Conservation (phyloP, 2,329 filamentous ascomycete species). For the Apiospora pterosperma region DNA sequence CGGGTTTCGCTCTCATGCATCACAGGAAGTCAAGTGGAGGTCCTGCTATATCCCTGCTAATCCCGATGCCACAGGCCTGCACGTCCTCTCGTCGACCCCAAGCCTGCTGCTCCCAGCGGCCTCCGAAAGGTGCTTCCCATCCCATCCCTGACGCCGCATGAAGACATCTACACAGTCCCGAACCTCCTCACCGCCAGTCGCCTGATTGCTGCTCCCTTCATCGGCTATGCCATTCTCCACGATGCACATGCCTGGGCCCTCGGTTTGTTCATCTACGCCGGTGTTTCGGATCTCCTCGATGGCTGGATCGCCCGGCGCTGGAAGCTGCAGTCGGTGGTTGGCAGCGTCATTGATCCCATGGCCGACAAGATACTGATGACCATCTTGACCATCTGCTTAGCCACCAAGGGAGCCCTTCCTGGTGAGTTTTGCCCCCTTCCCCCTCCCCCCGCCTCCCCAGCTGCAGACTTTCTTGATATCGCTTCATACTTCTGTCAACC, state of each 20-base stretch:
- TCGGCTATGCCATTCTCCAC: conserved; percentile 86
- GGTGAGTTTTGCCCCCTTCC: conserved; percentile 44
- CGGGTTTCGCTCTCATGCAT: background rate
- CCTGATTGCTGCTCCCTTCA: conserved; percentile 74
- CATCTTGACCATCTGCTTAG: conserved; percentile 79
- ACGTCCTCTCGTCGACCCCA: background rate
- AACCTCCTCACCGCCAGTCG: conserved; percentile 89
- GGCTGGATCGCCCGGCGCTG: conserved; percentile 89
- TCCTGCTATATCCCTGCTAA: background rate
- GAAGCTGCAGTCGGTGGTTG: conserved; percentile 88
- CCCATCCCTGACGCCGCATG: conserved; percentile 48
- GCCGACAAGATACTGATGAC: conserved; percentile 98
- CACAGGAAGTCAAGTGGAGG: background rate
- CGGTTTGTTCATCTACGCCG: conserved; percentile 86
- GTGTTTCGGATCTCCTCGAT: conserved; percentile 86
- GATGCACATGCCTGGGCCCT: conserved; percentile 77
- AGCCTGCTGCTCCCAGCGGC: conserved; percentile 7
- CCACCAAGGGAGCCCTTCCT: conserved; percentile 77
- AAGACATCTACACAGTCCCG: conserved; percentile 96
- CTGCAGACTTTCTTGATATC: conserved; percentile 2
- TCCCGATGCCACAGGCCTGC: background rate
- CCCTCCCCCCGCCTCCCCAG: background rate
- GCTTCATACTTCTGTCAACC: background rate
- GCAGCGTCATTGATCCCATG: conserved; percentile 93
- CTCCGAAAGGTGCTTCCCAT: conserved; percentile 28